A percentile compares a stretch with the other conserved stretches of the same genome.
Evolutionary conservation across 2,329 filamentous ascomycete genomes (phyloP).

Genomic region (Nannizziopsis arthrosporioides): DNA sequence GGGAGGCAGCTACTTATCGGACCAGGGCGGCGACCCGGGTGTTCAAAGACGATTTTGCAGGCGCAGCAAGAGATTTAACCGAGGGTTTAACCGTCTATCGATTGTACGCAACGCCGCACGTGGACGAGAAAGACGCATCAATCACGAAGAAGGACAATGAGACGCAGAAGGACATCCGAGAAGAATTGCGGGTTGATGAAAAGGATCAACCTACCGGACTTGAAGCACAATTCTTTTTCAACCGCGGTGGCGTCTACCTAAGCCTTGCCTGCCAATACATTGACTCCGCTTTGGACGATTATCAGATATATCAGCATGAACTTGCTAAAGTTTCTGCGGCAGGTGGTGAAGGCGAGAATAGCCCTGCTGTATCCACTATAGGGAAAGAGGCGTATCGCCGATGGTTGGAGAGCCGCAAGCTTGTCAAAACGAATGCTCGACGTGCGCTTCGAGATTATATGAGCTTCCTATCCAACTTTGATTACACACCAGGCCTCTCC

Average conservation of each 20-base stretch:
- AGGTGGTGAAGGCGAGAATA: neutral
- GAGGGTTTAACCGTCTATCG: conserved; percentile 49
- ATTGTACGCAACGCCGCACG: conserved; percentile 44
- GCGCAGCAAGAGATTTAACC: conserved; percentile 59
- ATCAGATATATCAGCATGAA: conserved; percentile 19
- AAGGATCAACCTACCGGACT: conserved; percentile 63
- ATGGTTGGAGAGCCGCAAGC: conserved; percentile 51
- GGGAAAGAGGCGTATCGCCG: conserved; percentile 38
- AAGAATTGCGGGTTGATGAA: conserved; percentile 44
- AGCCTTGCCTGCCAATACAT: conserved; percentile 58
- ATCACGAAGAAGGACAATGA: conserved; percentile 32
- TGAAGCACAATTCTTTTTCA: conserved; percentile 63
- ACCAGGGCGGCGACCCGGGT: conserved; percentile 63
- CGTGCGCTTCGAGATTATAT: conserved; percentile 64
- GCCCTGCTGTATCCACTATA: conserved; percentile 29
- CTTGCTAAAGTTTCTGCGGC: conserved; percentile 1
- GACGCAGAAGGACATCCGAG: conserved; percentile 35
- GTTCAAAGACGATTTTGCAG: conserved; percentile 62
- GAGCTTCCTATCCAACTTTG: conserved; percentile 59
- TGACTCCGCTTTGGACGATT: conserved; percentile 43
- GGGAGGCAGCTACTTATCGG: conserved; percentile 54
- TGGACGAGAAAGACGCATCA: conserved; percentile 38
- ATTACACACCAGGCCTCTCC: conserved; percentile 64
- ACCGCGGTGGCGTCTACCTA: conserved; percentile 61
- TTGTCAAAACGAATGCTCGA: conserved; percentile 63